These are phyloP conservation scores for Trichosporon sp. DNA, from an alignment of 1,284 basidiomycete species.

Conservation along the genomic window DNA sequence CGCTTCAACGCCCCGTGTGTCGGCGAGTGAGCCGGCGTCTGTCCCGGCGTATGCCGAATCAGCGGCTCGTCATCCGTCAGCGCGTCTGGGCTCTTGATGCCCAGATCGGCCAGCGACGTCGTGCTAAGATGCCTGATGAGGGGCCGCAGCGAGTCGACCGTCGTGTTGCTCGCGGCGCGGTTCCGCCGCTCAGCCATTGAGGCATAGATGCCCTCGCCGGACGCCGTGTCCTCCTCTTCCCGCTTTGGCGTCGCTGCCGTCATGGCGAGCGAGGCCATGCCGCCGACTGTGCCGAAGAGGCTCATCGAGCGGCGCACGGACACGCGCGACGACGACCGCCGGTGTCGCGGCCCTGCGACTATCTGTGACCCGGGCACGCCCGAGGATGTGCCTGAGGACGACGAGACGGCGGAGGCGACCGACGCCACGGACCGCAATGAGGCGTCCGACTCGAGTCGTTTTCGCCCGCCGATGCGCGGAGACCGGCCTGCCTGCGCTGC, in stretches of 20 bases:
- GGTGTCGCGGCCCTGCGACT: not conserved
- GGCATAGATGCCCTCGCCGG: not conserved
- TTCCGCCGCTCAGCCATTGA: constrained; percentile 15
- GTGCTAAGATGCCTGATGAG: constrained; percentile 28
- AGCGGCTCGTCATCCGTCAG: constrained; percentile 21
- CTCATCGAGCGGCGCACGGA: constrained; percentile 28
- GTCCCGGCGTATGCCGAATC: constrained; percentile 23
- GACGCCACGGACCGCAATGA: not conserved
- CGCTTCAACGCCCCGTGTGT: not conserved
- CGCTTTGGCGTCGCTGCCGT: not conserved
- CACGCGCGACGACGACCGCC: not conserved
- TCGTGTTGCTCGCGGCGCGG: constrained; percentile 14
- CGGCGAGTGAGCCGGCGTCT: constrained; percentile 13
- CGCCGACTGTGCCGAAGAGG: constrained; percentile 36
- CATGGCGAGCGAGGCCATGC: constrained; percentile 34
- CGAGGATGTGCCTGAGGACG: not conserved
- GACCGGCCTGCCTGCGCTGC: constrained; percentile 5
- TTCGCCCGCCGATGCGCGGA: constrained; percentile 11
- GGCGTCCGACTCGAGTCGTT: not conserved
- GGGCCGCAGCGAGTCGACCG: constrained; percentile 17
- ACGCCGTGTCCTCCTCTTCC: not conserved
- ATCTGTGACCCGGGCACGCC: not conserved
- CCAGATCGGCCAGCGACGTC: constrained; percentile 22
- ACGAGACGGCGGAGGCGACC: not conserved
- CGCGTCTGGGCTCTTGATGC: constrained; percentile 1